These are phyloP conservation scores for Sporothrix brunneoviolacea DNA, from an alignment of 2,329 filamentous ascomycete species.

Conservation along the genomic window DNA sequence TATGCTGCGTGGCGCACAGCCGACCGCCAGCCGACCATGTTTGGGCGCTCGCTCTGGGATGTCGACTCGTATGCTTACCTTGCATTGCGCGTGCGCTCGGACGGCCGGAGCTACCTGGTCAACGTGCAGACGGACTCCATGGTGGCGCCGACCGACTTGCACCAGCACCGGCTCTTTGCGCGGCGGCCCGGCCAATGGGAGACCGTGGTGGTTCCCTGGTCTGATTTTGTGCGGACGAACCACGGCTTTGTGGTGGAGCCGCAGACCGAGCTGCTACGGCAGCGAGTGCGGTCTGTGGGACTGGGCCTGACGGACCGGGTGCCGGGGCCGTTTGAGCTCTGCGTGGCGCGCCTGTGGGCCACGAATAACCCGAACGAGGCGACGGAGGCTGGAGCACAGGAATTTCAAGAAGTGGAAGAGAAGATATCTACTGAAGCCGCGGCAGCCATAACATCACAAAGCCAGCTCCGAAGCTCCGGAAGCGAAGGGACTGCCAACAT, in stretches of 20 bases:
- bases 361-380: constrained; percentile 57
- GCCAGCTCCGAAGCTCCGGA: not conserved
- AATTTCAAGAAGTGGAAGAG: constrained; percentile 11
- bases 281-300: constrained; percentile 79
- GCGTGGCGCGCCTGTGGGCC: constrained; percentile 82
- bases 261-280: constrained; percentile 79
- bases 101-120: constrained; percentile 86
- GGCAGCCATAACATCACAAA: not conserved
- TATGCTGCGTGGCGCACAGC: constrained; percentile 87
- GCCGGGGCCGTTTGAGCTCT: constrained; percentile 81
- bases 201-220: constrained; percentile 84
- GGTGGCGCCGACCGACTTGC: constrained; percentile 79
- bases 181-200: constrained; percentile 83
- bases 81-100: constrained; percentile 80
- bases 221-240: constrained; percentile 92
- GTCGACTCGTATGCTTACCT: constrained; percentile 85
- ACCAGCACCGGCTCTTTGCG: constrained; percentile 84
- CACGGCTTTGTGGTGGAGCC: constrained; percentile 88
- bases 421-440: not conserved
- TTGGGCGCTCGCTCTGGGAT: constrained; percentile 80
- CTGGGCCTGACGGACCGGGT: constrained; percentile 85
- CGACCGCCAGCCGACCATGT: constrained; percentile 70
- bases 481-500: not conserved
- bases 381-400: constrained; percentile 22
- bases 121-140: constrained; percentile 94